Base-by-base conservation (phyloP, 176 grass and related monocot species). In the Raddia guianensis region DNA sequence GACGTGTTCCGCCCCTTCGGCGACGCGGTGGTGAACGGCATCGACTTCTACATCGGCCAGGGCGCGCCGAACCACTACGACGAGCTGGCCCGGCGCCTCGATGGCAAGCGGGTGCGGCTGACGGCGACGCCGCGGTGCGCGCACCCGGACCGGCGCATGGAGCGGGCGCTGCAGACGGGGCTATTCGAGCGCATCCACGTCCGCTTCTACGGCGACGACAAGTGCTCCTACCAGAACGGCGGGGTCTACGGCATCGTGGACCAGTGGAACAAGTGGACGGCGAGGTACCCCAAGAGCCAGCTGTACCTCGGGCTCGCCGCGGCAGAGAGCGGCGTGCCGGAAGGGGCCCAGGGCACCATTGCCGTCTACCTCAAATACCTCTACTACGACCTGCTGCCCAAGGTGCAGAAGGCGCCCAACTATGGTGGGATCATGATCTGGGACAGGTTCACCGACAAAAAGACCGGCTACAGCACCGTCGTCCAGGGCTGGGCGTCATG, bases 101-200 rank as follows among this genome's bases (percentile, higher is more conserved):
- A 42, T 7, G 6, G 3, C 7, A 48, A 49, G 7, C 1, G 20
- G 19, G 18, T 81, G n/a, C 19, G 53, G 18, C 64, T 90, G 20
- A 83, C 79, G 46, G 93, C 87, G 8, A 85, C 93, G n/a, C 77
- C 86, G 4, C 85, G 80, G 34, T 57, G 83, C 56, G 80, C 80
- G 11, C 93, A 12, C 76, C 88, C 88, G 1, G 93, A 92, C 70
- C 0, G 10, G 9, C 73, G 43, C 12, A 37, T 80, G 1, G 73
- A 68, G 12, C 11, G 8, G 21, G 90, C 90, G 33, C 76, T 97
- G 0, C 12, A 32, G 6, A 93, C 88, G 12, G 86, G 76, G 15
- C 62, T 87, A 0, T 97, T 97, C 44, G 80, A 91, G 72, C 91
- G 86, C 43, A 61, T 97, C 42, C 91, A 89, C 86, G 90, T 93